A percentile compares a stretch with the other conserved stretches of the same genome.
Conservation (phyloP, 345 rosid species). For the Cardiospermum halicacabum region DNA sequence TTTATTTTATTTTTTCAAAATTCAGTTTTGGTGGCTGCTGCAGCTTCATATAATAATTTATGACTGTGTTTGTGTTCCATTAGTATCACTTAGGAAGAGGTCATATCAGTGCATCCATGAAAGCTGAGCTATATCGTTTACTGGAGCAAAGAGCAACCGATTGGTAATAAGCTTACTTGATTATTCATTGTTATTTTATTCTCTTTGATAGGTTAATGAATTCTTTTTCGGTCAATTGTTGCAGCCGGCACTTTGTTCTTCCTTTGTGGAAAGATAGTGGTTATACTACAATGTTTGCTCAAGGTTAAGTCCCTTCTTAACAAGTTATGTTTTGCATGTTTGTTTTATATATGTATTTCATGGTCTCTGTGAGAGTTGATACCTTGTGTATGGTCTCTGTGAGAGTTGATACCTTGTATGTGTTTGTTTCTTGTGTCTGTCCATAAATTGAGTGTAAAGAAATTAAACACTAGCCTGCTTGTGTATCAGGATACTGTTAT, state of each 20-base stretch:
- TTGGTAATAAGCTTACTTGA: conserved; percentile 66
- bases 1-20: not conserved
- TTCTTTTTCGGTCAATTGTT: conserved; percentile 8
- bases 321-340: not conserved
- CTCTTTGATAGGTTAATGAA: not conserved
- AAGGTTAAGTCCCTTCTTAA: conserved; percentile 43
- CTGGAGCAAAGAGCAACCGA: conserved; percentile 76
- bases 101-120: conserved; percentile 73
- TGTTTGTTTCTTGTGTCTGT: conserved; percentile 2
- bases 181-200: not conserved
- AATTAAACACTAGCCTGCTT: not conserved
- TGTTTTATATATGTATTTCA: not conserved
- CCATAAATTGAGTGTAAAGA: not conserved
- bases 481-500: not conserved
- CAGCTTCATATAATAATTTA: not conserved
- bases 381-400: not conserved
- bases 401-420: not conserved
- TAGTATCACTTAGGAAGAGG: conserved; percentile 93
- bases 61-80: conserved; percentile 7
- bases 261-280: conserved; percentile 93
- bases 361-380: conserved; percentile 1
- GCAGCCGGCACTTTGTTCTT: conserved; percentile 85
- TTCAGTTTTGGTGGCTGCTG: not conserved
- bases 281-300: conserved; percentile 85
- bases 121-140: conserved; percentile 63